These are phyloP conservation scores for Moesziomyces globuligerus DNA, from an alignment of 1,284 basidiomycete genomes.

Conservation along the genomic window DNA sequence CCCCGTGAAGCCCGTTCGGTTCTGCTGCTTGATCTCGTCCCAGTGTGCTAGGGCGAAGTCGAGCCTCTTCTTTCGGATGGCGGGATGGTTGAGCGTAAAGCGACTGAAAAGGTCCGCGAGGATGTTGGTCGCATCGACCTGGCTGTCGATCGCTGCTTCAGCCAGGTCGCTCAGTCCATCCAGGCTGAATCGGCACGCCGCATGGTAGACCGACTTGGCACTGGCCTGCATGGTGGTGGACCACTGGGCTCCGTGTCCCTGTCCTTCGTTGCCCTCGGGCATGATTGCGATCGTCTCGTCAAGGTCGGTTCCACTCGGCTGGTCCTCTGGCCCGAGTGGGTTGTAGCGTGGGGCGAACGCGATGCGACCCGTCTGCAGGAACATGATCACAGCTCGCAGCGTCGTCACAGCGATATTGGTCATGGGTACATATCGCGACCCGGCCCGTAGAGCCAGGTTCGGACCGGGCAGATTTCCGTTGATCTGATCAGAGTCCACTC, in stretches of 20 bases:
- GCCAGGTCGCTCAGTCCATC: slow-evolving; percentile 12
- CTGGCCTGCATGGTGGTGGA: slow-evolving; percentile 3
- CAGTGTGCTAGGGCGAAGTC: slow-evolving; percentile 25
- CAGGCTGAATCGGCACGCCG: slow-evolving; percentile 17
- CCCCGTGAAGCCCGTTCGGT: not conserved
- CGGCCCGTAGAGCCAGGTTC: too few relatives aligned
- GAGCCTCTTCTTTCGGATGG: slow-evolving; percentile 10
- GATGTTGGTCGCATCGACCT: slow-evolving; percentile 19
- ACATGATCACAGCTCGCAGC: slow-evolving; percentile 15
- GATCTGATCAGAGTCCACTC: not conserved
- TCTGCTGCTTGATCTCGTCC: slow-evolving; percentile 15
- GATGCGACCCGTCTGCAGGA: slow-evolving; percentile 27
- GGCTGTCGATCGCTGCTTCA: not conserved
- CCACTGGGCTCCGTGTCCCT: not conserved
- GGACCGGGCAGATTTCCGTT: not conserved
- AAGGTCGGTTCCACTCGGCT: not conserved
- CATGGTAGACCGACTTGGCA: slow-evolving; percentile 34
- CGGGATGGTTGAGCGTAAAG: slow-evolving; percentile 12
- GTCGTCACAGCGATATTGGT: slow-evolving; percentile 13
- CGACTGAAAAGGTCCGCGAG: slow-evolving; percentile 19
- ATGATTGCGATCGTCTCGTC: not conserved
- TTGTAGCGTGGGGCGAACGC: slow-evolving; percentile 3
- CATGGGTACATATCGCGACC: slow-evolving; percentile 3
- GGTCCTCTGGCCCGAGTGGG: not conserved
- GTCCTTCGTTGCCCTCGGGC: not conserved